Evolutionary conservation across 208 protist genomes (phyloP), one percentile per base, ranked within the genome.

Genomic region (Leishmania guyanensis): DNA sequence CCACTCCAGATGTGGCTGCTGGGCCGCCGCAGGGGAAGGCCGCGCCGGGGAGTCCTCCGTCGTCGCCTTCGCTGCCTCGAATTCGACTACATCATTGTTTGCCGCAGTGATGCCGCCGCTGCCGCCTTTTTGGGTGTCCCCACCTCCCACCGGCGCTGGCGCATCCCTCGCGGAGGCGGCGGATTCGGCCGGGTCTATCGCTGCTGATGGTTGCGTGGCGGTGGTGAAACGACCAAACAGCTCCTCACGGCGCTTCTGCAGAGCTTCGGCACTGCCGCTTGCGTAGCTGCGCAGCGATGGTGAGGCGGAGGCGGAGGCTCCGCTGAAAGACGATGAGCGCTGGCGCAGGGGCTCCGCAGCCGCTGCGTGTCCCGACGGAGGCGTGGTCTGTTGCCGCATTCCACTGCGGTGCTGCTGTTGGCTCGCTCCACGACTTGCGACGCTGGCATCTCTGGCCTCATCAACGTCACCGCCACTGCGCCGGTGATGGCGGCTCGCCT

Each of bases 241-340:
- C 22, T 87, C 88, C 46, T 88, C 83, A 3, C 93, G 91, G n/a
- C 93, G 86, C 17, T 78, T 81, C 36, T 83, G 83, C 26, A 95
- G 87, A 3, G 91, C 89, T 62, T 92, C 89, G 0, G 86, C 82
- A 65, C 81, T 89, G 80, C 88, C 88, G 70, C 86, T 86, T 9
- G 84, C 79, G 71, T 81, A 90, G 70, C 78, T 88, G 66, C 83
- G 64, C 39, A 75, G 82, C 26, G 86, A 88, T 14, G 65, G 80
- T 1, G 84, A 69, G 69, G 77, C 26, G 58, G 75, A 88, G 22
- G 77, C 26, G 36, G 84, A 80, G 22, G 81, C 79, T 5, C 73
- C 72, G 33, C 78, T 82, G 26, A 79, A 62, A 68, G 82, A 85
- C 22, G 83, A 78, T 22, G 82, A 86, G 3, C 78, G 82, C 33